Base-by-base conservation (phyloP, 345 rosid species). In the Erodium maritimum region DNA sequence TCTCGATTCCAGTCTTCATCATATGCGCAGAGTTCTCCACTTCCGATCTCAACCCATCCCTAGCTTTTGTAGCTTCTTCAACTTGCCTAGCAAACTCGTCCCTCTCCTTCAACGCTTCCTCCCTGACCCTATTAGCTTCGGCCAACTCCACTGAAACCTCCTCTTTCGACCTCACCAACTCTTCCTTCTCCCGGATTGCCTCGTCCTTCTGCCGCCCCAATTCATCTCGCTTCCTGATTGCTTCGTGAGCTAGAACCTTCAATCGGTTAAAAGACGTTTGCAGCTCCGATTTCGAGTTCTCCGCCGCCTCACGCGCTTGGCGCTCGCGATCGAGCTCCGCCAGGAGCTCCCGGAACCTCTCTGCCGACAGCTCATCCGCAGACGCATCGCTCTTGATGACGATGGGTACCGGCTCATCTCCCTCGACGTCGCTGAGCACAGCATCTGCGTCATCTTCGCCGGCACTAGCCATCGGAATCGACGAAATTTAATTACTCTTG, bases 1-100 rank as follows among this genome's bases (percentile, higher is more conserved):
- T 93, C 63, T 93, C 99, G 21, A 89, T 89, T 56, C 97, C 97
- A 21, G 96, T 87, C 21, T 85, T 86, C 21, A 93, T 71, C 96
- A 93, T 85, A 68, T 90, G 97, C 23, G 88, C 79, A 1, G 90
- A 85, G 52, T 70, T 87, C 74, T 90, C 99, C 23, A 87, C 76
- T 80, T 93, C 97, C 14, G 82, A 69, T 61, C 77, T 77, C 68
- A 83, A 70, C 56, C 67, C 79, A 61, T 93, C 97, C 74, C 71
- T 86, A 18, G 69, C 75, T 61, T 81, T 86, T 50, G 70, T 52
- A 11, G 68, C 72, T 23, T 88, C 94, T 7, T 82, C 94, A 17
- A 89, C 65, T 54, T 80, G 84, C 72, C 67, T 80, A 17, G 64
- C 65, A 3, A 73, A 37, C 59, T 87, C 90, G 61, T 86, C 89